These are phyloP conservation scores for Fistulifera solaris DNA, from an alignment of 108 stramenopile genomes.

Conservation along the genomic window DNA sequence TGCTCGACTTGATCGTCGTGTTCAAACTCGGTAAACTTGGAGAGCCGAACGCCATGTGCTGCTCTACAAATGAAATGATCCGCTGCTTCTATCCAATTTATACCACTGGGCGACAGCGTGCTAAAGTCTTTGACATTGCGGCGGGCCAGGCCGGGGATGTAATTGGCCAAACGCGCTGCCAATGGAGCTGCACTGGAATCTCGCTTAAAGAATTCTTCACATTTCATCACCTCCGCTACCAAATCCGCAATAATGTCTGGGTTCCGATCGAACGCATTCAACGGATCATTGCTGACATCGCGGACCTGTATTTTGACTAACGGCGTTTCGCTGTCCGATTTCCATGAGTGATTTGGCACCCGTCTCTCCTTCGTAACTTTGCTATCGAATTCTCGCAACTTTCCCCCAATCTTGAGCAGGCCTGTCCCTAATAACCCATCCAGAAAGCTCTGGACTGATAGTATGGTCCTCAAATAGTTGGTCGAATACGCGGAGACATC, in stretches of 20 bases:
- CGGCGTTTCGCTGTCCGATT: constrained; percentile 2
- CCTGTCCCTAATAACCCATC: constrained; percentile 55
- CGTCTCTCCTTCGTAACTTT: constrained; percentile 1
- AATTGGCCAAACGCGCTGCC: constrained; percentile 43
- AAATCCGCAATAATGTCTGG: constrained; percentile 58
- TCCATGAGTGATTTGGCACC: constrained; percentile 10
- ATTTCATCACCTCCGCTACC: constrained; percentile 43
- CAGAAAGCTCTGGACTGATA: constrained; percentile 61
- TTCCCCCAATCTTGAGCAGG: no score
- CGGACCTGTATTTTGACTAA: constrained; percentile 42
- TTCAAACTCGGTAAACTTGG: constrained; percentile 44
- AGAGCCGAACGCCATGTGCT: constrained; percentile 43
- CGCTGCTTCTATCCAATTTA: constrained; percentile 71
- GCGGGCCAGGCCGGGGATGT: constrained; percentile 47
- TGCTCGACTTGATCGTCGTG: constrained; percentile 35
- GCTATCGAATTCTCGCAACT: constrained; percentile 3
- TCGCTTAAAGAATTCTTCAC: constrained; percentile 39
- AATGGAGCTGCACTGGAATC: constrained; percentile 49
- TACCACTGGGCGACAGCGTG: constrained; percentile 27
- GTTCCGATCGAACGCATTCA: constrained; percentile 71
- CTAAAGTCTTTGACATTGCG: constrained; percentile 27
- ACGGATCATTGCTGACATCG: constrained; percentile 38
- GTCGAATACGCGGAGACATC: constrained; percentile 57
- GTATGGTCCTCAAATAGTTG: constrained; percentile 69
- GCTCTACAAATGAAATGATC: constrained; percentile 74